Evolutionary conservation across 148 eudicot species (phyloP), one percentile per base, ranked within the genome.

Genomic region (Chenopodium quinoa): DNA sequence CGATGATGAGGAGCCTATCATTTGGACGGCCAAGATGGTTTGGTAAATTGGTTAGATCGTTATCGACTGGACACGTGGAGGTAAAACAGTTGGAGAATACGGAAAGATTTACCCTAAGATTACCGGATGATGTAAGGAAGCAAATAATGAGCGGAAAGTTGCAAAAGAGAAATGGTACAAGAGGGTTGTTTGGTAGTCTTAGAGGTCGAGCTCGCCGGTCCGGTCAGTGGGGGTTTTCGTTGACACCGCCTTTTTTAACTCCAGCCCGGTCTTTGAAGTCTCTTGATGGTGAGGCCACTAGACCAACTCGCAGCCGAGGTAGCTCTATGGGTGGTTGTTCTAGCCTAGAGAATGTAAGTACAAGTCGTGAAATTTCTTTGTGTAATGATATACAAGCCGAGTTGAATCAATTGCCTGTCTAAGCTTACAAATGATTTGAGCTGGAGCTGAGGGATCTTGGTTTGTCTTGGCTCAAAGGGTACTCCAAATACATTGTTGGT

Each of bases 11-110:
- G 76, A 76, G 80, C 66, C 31, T 54, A 2, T 82, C 84, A 29
- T 20, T 75, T 23, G 91, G 86, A 71, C 84, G 87, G 77, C 66
- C 81, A 0, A 76, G 81, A 82, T 75, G 78, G 79, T 34, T 82
- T 22, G 85, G 88, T 29, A 87, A 65, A 75, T 81, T 84, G 32
- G 37, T 79, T 3, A 64, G 89, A 40, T 91, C 95, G 23, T 87
- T 83, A 47, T 90, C 95, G 8, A 89, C 90, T 0, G 89, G 90
- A 83, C 90, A 86, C 77, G 77, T 86, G 52, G 72, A 85, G 74
- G 83, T 86, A 5, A 85, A 84, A 67, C 84, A 83, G 58, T 83
- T 80, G 78, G 84, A 86, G 74, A 82, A 86, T 22, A 25, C 78
- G 80, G 90, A 88, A n/a, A 74, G 86, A 72, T 86, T 84, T 64